These are phyloP conservation scores for Nidularia pulvinata DNA, from an alignment of 768 basidiomycete genomes.

Conservation along the genomic window DNA sequence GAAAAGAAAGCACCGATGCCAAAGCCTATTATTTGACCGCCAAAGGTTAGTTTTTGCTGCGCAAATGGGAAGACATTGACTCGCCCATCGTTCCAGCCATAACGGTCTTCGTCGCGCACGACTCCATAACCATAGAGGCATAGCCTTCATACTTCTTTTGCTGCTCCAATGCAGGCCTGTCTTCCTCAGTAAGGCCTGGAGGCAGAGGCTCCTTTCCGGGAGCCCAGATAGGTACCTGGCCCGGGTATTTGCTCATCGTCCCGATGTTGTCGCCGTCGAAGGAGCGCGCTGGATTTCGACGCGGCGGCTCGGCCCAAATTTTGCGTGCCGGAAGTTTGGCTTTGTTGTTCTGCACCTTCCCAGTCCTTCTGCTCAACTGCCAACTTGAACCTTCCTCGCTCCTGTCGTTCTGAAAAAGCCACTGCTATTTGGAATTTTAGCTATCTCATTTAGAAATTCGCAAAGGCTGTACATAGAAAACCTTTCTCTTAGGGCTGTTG, in stretches of 20 bases:
- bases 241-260: conserved; percentile 21
- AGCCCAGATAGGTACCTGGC: conserved; percentile 74
- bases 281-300: no score
- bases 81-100: conserved; percentile 83
- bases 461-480: no score
- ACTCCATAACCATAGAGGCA: conserved; percentile 77
- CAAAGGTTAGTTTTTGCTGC: not conserved
- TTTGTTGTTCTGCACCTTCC: no score
- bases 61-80: conserved; percentile 19
- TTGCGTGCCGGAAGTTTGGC: no score
- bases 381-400: no score
- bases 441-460: no score
- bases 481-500: no score
- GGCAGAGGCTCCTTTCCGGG: conserved; percentile 90
- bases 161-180: conserved; percentile 64
- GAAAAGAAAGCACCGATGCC: conserved; percentile 95
- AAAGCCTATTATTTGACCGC: conserved; percentile 55
- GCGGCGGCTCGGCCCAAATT: no score
- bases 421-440: no score
- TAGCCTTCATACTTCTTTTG: conserved; percentile 78
- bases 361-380: no score
- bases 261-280: no score
- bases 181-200: conserved; percentile 80
- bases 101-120: conserved; percentile 81
- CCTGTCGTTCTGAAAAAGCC: no score